These are phyloP conservation scores for Tetradesmus lagerheimii DNA, from an alignment of 139 green algal species.

Conservation along the genomic window DNA sequence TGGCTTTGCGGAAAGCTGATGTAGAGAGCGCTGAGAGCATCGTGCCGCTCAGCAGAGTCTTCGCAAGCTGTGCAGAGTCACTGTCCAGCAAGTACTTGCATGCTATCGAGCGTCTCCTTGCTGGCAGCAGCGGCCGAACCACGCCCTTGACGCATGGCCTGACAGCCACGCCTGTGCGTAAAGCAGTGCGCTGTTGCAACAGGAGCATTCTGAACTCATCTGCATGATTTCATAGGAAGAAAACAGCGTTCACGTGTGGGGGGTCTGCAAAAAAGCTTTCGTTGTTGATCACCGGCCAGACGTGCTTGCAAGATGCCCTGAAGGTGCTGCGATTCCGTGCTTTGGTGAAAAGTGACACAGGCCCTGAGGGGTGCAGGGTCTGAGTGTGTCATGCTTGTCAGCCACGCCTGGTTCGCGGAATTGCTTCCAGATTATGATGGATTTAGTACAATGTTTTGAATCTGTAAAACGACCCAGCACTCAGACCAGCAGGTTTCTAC, in stretches of 20 bases:
- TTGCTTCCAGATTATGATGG: too few species aligned
- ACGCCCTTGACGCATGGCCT: neutral
- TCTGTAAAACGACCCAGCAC: too few species aligned
- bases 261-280: neutral
- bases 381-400: neutral
- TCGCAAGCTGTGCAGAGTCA: constrained; percentile 12
- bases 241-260: neutral
- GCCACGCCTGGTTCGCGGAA: too few species aligned
- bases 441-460: too few species aligned
- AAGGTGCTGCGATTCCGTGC: neutral
- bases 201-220: neutral
- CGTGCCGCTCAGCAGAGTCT: neutral
- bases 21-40: neutral
- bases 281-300: neutral
- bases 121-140: neutral
- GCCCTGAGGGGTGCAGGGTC: neutral
- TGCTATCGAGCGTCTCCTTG: neutral
- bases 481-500: too few species aligned
- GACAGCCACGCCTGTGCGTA: neutral
- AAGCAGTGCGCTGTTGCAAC: neutral
- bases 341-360: neutral
- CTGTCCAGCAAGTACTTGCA: neutral
- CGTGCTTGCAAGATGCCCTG: neutral
- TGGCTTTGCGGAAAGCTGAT: neutral
- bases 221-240: neutral